A percentile compares a stretch with the other conserved stretches of the same genome.
These are phyloP conservation scores for Xylaria arbuscula DNA, from an alignment of 2,329 filamentous ascomycete genomes.

Conservation along the genomic window DNA sequence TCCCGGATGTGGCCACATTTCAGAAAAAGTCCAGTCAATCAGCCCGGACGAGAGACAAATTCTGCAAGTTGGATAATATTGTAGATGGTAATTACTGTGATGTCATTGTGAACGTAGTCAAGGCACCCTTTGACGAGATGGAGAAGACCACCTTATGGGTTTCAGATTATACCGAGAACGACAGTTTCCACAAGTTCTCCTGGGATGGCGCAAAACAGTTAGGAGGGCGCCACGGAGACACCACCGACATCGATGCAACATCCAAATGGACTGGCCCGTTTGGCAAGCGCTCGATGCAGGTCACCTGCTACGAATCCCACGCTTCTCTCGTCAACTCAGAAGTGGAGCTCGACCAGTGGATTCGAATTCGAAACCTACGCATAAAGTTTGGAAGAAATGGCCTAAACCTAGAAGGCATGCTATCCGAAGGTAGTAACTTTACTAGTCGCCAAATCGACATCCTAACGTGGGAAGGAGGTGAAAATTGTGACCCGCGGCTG, in stretches of 20 bases:
- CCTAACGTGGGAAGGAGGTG: constrained; percentile 56
- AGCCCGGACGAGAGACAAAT: constrained; percentile 64
- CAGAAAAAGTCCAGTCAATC: constrained; percentile 53
- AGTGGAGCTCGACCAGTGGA: constrained; percentile 69
- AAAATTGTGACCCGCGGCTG: constrained; percentile 60
- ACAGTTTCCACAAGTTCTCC: constrained; percentile 66
- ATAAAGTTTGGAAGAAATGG: constrained; percentile 67
- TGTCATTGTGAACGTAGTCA: constrained; percentile 76
- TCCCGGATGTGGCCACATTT: constrained; percentile 61
- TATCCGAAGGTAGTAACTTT: constrained; percentile 69
- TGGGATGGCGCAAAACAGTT: constrained; percentile 47
- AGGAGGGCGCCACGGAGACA: constrained; percentile 61
- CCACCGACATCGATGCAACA: constrained; percentile 48
- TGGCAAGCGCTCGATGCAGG: constrained; percentile 76
- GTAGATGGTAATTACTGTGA: constrained; percentile 69
- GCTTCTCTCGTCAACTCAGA: constrained; percentile 65
- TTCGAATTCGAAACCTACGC: constrained; percentile 78
- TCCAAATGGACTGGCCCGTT: constrained; percentile 77
- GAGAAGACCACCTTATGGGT: constrained; percentile 74
- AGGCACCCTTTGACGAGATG: constrained; percentile 56
- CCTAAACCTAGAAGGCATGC: constrained; percentile 74
- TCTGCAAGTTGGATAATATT: constrained; percentile 73
- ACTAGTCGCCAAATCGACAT: constrained; percentile 68
- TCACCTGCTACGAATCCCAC: constrained; percentile 78
- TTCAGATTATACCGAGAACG: constrained; percentile 84